Base-by-base conservation (phyloP, 441 rosid genomes). In the Capsella rubella region DNA sequence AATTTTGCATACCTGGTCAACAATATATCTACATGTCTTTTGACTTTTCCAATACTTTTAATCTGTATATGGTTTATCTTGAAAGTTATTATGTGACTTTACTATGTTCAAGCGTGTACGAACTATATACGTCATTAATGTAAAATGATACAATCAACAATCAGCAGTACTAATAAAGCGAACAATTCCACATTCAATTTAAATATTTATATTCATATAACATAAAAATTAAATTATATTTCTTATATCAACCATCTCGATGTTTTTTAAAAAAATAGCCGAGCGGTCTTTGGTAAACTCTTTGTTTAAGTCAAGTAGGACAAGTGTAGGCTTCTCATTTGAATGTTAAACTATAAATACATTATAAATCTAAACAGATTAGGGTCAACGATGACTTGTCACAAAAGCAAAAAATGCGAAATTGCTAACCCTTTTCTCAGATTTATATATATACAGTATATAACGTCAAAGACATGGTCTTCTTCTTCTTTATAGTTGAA, bases 271-370 rank as follows among this genome's bases (percentile, higher is more conserved):
- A 21, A 21, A 21, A 21, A 21, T 21, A 21, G 25, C 25, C 25
- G 25, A 21, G 25, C 25, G 25, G 25, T 21, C 25, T 21, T 21
- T 21, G 25, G 25, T 21, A 21, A 21, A 21, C 25, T 21, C 29
- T 68, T 55, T 69, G 55, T 29, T 68, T 56, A 45, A 69, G n/a
- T 9, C 11, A 56, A 43, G 64, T 45, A 69, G 55, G 18, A 18
- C 55, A 56, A 46, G 25, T 56, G 10, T 27, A 2, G 28, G 28
- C 29, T 37, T 52, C 52, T 15, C 39, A 53, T 68, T 55, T 68
- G 32, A 4, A 27, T 3, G 27, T 34, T 21, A 21, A 18, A 10
- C 50, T n/a, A 2, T 6, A 10, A 50, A 6, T 25, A 15, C 51
- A 49, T 49, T 3, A 5, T 6, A 28, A 18, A 43, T 43, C 5